Evolutionary conservation across 2,329 filamentous ascomycete species (phyloP), one percentile per base, ranked within the genome.

Genomic region (Dactylellina parvicollis): DNA sequence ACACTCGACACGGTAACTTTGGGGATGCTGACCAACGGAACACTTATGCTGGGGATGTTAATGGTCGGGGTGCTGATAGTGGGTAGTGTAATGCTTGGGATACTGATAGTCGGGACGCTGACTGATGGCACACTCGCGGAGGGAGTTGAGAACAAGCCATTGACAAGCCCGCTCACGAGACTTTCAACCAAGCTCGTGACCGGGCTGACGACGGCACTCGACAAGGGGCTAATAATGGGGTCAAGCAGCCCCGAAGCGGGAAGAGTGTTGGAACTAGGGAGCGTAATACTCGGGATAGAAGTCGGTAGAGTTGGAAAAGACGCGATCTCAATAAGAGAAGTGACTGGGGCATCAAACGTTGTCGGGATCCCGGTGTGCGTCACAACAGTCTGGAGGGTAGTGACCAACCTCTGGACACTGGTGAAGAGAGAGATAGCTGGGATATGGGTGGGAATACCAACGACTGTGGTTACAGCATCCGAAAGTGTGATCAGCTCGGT

Each of bases 381-480:
- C 34, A 60, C 12, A 18, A 60, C 32, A 7, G 36, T 60, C 46
- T 69, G 30, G 10, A 60, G 42, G 9, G 46, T 54, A 30, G 34
- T 60, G 32, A 69, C 18, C 34, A 60, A 26, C 36, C 32, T 60
- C 26, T 60, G 55, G 20, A 69, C 26, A 28, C 64, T 69, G 12
- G 54, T 69, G 55, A 69, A 60, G 0, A 60, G 55, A 26, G 64
- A 60, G 22, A 60, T 44, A 3, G 64, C 64, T 3, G 54, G 64
- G 18, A 69, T 69, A n/a, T 69, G 54, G 12, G 64, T 69, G 26
- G 64, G 64, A 26, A 69, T 38, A 54, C 54, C 64, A 38, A 69
- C 34, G 22, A 60, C 64, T 2, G 55, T 60, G 5, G 54, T 60
- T 12, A 69, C 26, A 46, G 22, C 34, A 10, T 55, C 30, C 2